Base-by-base conservation (phyloP, 108 stramenopile genomes). In the Pseudonitzschia multiseries region DNA sequence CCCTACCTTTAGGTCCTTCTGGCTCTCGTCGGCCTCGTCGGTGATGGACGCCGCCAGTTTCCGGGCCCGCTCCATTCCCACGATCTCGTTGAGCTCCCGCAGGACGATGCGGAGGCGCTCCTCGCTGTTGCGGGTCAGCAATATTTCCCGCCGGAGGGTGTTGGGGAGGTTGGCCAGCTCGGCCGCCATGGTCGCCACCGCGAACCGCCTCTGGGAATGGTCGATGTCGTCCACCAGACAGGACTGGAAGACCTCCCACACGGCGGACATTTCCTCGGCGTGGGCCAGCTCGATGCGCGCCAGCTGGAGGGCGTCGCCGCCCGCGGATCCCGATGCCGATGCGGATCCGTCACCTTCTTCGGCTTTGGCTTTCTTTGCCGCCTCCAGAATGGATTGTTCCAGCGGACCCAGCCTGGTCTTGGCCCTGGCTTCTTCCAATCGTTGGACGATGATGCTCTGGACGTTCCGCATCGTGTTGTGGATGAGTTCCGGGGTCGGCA, bases 1-100 rank as follows among this genome's bases (percentile, higher is more conserved):
- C n/a, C 93, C 93, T 14, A 94, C 90, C 70, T 89, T 88, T 64
- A 91, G 75, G 36, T 93, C 84, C 59, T 79, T 86, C 24, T 68
- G 57, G 9, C 70, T 67, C 29, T 84, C 88, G 61, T 87, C 85
- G 28, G 63, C 65, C 42, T 79, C 68, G 60, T 88, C 68, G 29
- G 86, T 82, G 42, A 86, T 89, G 67, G 76, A 54, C 52, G 84
- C 68, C 0, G 93, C 84, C 64, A 91, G 65, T 70, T 75, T 77
- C 26, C 71, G 78, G 13, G 90, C 89, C 28, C 74, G 79, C 51
- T 72, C 80, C 84, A 88, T 82, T 1, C 80, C 78, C 2, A 87
- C 71, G 18, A 77, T 79, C 57, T 83, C 79, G 15, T 78, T 79
- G 29, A 89, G 46, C 68, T 83, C 70, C 21, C 68, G 66, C 36